Percentiles rank a stretch among this genome's conserved stretches.
Evolutionary conservation across 1,139 yeast genomes (phyloP).

Genomic region (Lizanozyma gosingica): DNA sequence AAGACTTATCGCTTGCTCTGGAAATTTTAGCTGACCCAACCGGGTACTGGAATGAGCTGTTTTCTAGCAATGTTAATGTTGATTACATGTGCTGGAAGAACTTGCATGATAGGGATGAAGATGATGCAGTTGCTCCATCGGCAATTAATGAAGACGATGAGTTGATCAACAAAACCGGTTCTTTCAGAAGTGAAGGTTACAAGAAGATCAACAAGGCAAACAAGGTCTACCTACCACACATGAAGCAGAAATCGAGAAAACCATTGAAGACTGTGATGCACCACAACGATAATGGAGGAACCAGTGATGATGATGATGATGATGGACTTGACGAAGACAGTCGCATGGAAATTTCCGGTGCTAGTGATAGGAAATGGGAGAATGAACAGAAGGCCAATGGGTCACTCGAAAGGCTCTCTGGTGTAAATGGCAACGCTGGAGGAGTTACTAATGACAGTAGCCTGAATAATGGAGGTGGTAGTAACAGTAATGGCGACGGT

Average conservation of each 20-base stretch:
- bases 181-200: constrained; percentile 72
- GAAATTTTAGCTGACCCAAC: constrained; percentile 29
- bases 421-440: not conserved
- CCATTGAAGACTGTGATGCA: constrained; percentile 50
- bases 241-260: constrained; percentile 47
- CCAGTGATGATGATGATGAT: constrained; percentile 18
- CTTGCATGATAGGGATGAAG: constrained; percentile 9
- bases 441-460: not conserved
- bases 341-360: not conserved
- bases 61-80: constrained; percentile 26
- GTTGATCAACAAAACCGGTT: constrained; percentile 43
- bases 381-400: not conserved
- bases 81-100: constrained; percentile 66
- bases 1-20: constrained; percentile 52
- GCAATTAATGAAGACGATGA: constrained; percentile 5
- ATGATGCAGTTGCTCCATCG: constrained; percentile 1
- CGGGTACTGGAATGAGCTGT: constrained; percentile 8
- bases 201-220: constrained; percentile 62
- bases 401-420: not conserved
- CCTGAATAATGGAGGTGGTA: constrained; percentile 2
- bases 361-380: not conserved
- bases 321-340: constrained; percentile 5
- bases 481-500: constrained; percentile 6
- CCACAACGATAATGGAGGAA: constrained; percentile 44
- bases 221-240: constrained; percentile 73